Conservation (phyloP, 2,329 filamentous ascomycete species). For the Orbilia javanica region DNA sequence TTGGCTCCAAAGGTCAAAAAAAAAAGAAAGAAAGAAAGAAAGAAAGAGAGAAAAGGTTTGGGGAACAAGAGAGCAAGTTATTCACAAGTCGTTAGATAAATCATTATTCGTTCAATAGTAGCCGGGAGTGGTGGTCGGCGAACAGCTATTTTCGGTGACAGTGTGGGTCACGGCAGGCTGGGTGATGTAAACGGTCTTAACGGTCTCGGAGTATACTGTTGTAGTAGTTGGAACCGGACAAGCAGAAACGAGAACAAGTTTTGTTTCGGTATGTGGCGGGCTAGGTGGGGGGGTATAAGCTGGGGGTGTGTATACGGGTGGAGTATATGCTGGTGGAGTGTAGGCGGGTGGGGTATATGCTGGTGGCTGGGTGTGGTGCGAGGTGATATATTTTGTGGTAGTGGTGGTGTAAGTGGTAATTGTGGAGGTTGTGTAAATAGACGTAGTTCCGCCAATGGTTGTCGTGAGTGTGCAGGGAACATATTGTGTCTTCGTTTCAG, state of each 20-base stretch:
- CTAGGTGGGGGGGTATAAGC: slow-evolving; percentile 27
- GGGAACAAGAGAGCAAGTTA: background rate
- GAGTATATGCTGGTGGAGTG: slow-evolving; percentile 36
- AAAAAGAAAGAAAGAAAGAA: background rate
- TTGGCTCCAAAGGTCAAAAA: too few relatives aligned
- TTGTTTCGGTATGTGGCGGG: slow-evolving; percentile 53
- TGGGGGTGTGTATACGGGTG: slow-evolving; percentile 31
- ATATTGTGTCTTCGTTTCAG: slow-evolving; percentile 32
- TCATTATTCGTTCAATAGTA: slow-evolving; percentile 25
- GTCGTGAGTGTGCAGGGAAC: slow-evolving; percentile 54
- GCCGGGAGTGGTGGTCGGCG: background rate
- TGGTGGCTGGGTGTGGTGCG: slow-evolving; percentile 64
- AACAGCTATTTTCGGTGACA: slow-evolving; percentile 34
- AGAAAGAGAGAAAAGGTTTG: background rate
- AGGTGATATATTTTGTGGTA: slow-evolving; percentile 63
- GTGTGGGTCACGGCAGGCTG: slow-evolving; percentile 46
- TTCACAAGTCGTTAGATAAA: background rate
- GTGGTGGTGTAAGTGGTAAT: slow-evolving; percentile 62
- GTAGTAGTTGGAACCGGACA: slow-evolving; percentile 43
- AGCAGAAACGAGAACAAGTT: slow-evolving; percentile 41
- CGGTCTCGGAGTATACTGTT: slow-evolving; percentile 19
- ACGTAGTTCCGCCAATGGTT: slow-evolving; percentile 58
- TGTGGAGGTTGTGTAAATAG: slow-evolving; percentile 59
- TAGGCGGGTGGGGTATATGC: slow-evolving; percentile 64
- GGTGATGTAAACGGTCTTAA: slow-evolving; percentile 48